phyloP scores from a whole-genome alignment of 257 asterid species.

The Forsythia suspensa region DNA sequence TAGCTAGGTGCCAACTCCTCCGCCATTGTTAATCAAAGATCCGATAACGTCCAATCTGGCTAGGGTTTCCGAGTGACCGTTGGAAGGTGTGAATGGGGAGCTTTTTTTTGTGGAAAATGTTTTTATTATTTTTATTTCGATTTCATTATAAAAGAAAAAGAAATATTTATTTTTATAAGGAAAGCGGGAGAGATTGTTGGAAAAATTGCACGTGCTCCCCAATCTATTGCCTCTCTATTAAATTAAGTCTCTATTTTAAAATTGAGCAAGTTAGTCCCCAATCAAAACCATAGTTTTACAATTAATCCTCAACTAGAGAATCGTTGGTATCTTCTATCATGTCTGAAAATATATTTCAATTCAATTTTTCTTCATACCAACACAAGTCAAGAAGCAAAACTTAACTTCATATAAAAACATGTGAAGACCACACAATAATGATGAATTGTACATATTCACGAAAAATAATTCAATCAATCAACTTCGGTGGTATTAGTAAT shows the following conservation, averaged over 20 bases:
- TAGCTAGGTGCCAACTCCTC: constrained; percentile 49
- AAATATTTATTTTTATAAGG: not conserved
- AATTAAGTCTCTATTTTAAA: no score
- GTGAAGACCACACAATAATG: not conserved
- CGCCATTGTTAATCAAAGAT: constrained; percentile 28
- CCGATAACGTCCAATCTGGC: not conserved
- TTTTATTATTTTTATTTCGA: not conserved
- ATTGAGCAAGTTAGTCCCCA: not conserved
- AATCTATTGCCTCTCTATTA: no score
- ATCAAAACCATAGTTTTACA: not conserved
- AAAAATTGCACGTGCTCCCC: not conserved
- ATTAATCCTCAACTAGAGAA: not conserved
- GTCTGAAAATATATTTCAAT: no score
- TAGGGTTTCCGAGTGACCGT: constrained; percentile 2
- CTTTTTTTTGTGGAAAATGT: not conserved
- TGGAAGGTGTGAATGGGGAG: not conserved
- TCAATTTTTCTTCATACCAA: no score
- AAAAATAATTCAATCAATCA: not conserved
- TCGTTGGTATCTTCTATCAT: no score
- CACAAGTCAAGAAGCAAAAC: not conserved
- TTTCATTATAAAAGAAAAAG: no score
- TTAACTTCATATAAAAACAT: no score
- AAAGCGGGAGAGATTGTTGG: not conserved
- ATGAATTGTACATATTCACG: no score
- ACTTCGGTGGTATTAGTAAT: no score